phyloP scores from a whole-genome alignment of 2,329 filamentous ascomycete species.

The Aspergillus sp. region DNA sequence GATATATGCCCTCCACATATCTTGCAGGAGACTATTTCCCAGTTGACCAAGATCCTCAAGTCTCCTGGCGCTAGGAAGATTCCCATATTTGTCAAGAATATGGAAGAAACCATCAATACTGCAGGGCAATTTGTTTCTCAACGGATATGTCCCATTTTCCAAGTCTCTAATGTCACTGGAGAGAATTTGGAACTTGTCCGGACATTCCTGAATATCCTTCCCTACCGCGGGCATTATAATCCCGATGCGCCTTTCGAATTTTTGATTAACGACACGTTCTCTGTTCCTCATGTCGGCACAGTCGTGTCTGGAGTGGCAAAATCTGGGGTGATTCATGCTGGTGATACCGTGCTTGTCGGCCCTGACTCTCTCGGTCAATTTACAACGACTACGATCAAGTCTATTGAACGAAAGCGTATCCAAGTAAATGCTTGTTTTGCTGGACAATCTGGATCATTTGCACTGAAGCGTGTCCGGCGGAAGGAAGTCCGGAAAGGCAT shows the following conservation, averaged over 20 bases:
- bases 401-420: conserved; percentile 93
- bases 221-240: conserved; percentile 91
- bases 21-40: conserved; percentile 85
- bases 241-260: conserved; percentile 87
- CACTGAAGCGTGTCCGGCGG: conserved; percentile 78
- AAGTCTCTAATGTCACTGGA: conserved; percentile 96
- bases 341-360: conserved; percentile 85
- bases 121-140: conserved; percentile 94
- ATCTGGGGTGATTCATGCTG: conserved; percentile 79
- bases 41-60: conserved; percentile 90
- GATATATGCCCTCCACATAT: conserved; percentile 97
- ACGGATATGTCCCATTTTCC: conserved; percentile 94
- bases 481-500: conserved; percentile 97
- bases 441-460: conserved; percentile 90
- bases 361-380: conserved; percentile 91
- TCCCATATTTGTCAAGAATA: conserved; percentile 89
- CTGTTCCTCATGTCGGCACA: conserved; percentile 93
- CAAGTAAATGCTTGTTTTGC: conserved; percentile 83
- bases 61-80: conserved; percentile 93
- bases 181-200: conserved; percentile 86
- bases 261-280: conserved; percentile 95
- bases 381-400: conserved; percentile 78
- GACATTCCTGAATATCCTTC: conserved; percentile 90
- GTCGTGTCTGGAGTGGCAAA: conserved; percentile 95
- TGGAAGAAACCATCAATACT: conserved; percentile 90